Base-by-base conservation (phyloP, 2,329 filamentous ascomycete genomes). In the Simplicillium aogashimaense region DNA sequence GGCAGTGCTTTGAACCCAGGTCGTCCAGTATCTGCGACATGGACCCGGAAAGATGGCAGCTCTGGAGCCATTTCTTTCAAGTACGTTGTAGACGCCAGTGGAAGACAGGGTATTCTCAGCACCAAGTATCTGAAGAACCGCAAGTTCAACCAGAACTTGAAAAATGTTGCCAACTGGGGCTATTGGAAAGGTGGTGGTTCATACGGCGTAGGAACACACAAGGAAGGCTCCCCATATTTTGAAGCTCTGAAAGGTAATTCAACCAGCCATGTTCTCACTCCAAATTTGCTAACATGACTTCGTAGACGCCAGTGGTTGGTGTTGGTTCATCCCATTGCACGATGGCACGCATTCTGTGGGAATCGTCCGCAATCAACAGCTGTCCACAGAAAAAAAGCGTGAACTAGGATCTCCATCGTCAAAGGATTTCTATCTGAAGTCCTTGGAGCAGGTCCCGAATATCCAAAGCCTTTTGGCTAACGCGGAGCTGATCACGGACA, bases 41-140 rank as follows among this genome's bases (percentile, higher is more conserved):
- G 57, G 55, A 38, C 42, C 3, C 38, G 45, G 25, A 63, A 59
- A 38, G 56, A 59, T 28, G 59, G 57, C 40, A 55, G 52, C 4
- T 44, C 51, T 8, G 68, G 69, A 11, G 48, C 41, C 2, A 65
- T 72, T 39, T 49, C 41, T 1, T 71, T 72, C 43, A 52, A 71
- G 4, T 72, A 70, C 40, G 35, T 74, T 14, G 50, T 74, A 1
- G 69, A 74, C 50, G 70, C 69, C 0, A 65, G 57, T 38, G 70
- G 70, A 3, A 57, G 70, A 11, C 45, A 43, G 1, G 69, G 69
- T 3, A 37, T 74, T 3, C 15, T 73, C 10, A 61, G 54, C 37
- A 73, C 66, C 15, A 69, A 68, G 45, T 71, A 72, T 45, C 41
- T 67, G 17, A 70, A 69, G 52, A 69, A 69, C 45, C 61, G 70